A percentile compares a stretch with the other conserved stretches of the same genome.
These are phyloP conservation scores for Lentinula aciculospora DNA, from an alignment of 768 basidiomycete genomes.

Conservation along the genomic window DNA sequence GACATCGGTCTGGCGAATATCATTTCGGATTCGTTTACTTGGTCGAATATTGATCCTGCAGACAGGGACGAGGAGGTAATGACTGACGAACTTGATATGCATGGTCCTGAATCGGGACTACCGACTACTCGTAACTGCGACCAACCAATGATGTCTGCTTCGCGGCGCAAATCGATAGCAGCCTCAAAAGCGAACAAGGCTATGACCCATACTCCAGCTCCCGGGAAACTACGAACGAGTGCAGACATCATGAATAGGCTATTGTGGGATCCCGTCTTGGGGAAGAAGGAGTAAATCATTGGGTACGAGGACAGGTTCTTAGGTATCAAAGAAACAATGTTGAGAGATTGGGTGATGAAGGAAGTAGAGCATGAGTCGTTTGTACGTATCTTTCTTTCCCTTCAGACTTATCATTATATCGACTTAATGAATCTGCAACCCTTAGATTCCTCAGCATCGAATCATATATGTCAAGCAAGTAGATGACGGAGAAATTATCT, in stretches of 20 bases:
- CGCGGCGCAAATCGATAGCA: background rate
- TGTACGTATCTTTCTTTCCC: constrained; percentile 7
- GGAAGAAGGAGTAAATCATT: constrained; percentile 13
- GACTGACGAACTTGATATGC: background rate
- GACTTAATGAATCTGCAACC: background rate
- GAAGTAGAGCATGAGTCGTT: constrained; percentile 19
- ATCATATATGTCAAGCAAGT: constrained; percentile 16
- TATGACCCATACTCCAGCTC: background rate
- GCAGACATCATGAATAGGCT: constrained; percentile 17
- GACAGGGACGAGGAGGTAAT: constrained; percentile 10
- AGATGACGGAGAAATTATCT: constrained; percentile 11
- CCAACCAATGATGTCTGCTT: background rate
- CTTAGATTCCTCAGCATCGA: constrained; percentile 19
- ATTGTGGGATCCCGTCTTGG: constrained; percentile 15
- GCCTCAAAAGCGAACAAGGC: background rate
- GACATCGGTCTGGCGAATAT: background rate
- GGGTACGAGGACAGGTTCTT: constrained; percentile 20
- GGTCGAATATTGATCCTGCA: constrained; percentile 13
- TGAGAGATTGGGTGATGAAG: constrained; percentile 14
- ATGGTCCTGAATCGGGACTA: background rate
- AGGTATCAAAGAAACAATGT: constrained; percentile 14
- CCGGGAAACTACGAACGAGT: constrained; percentile 15
- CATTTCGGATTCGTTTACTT: constrained; percentile 8
- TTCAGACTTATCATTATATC: background rate
- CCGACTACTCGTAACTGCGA: no score